A percentile compares a stretch with the other conserved stretches of the same genome.
phyloP scores from a whole-genome alignment of 208 protist species.

The Acanthamoeba quina region DNA sequence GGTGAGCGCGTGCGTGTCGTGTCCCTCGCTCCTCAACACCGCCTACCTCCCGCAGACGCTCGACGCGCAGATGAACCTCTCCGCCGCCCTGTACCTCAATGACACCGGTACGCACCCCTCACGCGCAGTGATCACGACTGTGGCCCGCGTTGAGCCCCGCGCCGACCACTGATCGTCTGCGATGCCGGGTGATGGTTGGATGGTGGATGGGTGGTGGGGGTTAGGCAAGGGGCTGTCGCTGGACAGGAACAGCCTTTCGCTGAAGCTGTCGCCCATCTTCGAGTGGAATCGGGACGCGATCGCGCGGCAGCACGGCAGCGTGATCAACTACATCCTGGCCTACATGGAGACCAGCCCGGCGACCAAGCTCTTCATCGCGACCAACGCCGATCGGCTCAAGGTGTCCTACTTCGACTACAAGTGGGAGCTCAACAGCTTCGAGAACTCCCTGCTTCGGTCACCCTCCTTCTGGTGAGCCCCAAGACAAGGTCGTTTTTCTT shows the following conservation, averaged over 20 bases:
- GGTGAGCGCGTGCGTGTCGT: slow-evolving; percentile 33
- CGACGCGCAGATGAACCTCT: slow-evolving; percentile 5
- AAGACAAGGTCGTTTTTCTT: too few relatives aligned
- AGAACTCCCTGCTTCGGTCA: slow-evolving; percentile 4
- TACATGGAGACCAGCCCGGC: neutral
- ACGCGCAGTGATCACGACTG: too few relatives aligned
- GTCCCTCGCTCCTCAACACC: neutral
- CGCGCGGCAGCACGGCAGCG: neutral
- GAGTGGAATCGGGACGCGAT: neutral
- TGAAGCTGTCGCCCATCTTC: slow-evolving; percentile 36
- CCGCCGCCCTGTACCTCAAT: neutral
- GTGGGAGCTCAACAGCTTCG: slow-evolving; percentile 42
- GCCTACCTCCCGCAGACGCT: neutral
- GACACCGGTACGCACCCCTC: neutral
- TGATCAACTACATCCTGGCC: slow-evolving; percentile 2
- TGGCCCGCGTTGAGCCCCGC: too few relatives aligned
- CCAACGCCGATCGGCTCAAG: neutral
- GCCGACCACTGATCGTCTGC: too few relatives aligned
- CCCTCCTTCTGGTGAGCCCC: slow-evolving; percentile 5
- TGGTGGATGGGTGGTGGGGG: too few relatives aligned
- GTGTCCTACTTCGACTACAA: slow-evolving; percentile 16
- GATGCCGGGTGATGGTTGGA: too few relatives aligned
- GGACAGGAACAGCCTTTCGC: neutral
- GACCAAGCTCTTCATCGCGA: neutral
- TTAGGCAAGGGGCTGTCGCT: neutral